Evolutionary conservation across 331 rosid genomes (phyloP).

Genomic region (Dryas integrifolia): DNA sequence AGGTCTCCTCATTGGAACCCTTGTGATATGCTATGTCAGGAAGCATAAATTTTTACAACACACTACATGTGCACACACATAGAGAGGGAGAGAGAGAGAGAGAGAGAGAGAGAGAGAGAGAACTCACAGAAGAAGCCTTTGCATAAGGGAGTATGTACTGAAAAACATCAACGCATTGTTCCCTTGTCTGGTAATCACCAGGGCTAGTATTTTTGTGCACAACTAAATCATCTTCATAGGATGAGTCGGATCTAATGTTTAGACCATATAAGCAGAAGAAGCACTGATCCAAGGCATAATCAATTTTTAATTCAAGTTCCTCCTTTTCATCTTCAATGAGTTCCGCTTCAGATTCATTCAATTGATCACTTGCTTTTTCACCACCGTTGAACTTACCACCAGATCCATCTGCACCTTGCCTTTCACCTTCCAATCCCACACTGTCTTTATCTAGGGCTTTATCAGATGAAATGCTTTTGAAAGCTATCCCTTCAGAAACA

Average conservation of each 20-base stretch:
- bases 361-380: constrained; percentile 47
- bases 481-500: constrained; percentile 42
- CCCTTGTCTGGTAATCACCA: constrained; percentile 92
- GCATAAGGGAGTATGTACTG: constrained; percentile 93
- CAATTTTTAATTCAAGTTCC: constrained; percentile 83
- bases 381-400: constrained; percentile 37
- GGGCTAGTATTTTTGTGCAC: constrained; percentile 90
- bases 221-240: constrained; percentile 85
- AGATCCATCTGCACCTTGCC: constrained; percentile 44
- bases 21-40: background rate
- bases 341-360: constrained; percentile 50
- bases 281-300: constrained; percentile 87
- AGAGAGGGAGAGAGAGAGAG: background rate
- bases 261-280: constrained; percentile 92
- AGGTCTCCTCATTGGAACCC: background rate
- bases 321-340: constrained; percentile 84
- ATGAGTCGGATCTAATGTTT: constrained; percentile 82
- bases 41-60: constrained; percentile 18
- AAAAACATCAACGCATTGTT: constrained; percentile 96
- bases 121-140: constrained; percentile 93
- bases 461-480: constrained; percentile 40
- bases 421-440: constrained; percentile 45
- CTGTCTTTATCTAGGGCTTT: constrained; percentile 42
- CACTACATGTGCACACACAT: background rate
- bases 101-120: constrained; percentile 18